Conservation (phyloP, 768 basidiomycete species). For the Tylopilus vinaceipallidus region DNA sequence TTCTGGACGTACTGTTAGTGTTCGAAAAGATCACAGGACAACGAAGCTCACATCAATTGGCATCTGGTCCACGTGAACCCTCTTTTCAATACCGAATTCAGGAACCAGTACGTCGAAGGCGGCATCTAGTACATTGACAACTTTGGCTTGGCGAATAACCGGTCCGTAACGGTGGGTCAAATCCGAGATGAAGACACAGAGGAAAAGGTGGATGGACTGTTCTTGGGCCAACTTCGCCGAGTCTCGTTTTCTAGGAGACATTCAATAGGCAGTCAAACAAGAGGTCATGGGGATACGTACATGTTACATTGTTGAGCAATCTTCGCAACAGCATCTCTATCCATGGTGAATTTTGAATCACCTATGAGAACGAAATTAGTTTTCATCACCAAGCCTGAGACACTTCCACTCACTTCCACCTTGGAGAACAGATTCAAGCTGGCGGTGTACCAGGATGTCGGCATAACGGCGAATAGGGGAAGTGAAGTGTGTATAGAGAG, state of each 20-base stretch:
- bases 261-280: slow-evolving; percentile 4
- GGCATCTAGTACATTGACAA: slow-evolving; percentile 94
- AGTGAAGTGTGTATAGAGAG: slow-evolving; percentile 92
- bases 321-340: slow-evolving; percentile 96
- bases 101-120: slow-evolving; percentile 96
- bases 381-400: neutral
- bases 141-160: slow-evolving; percentile 91
- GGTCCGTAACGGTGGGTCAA: slow-evolving; percentile 94
- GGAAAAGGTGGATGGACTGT: slow-evolving; percentile 92
- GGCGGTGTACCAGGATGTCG: slow-evolving; percentile 93
- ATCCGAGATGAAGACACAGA: slow-evolving; percentile 92
- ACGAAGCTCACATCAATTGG: slow-evolving; percentile 78
- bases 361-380: slow-evolving; percentile 27
- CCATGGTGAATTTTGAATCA: slow-evolving; percentile 95
- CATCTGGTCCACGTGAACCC: slow-evolving; percentile 99
- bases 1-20: slow-evolving; percentile 53
- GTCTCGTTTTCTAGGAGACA: slow-evolving; percentile 70
- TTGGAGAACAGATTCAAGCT: slow-evolving; percentile 86
- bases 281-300: slow-evolving; percentile 42
- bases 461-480: slow-evolving; percentile 93
- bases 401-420: slow-evolving; percentile 53
- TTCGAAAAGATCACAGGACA: neutral
- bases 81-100: slow-evolving; percentile 98
- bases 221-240: slow-evolving; percentile 92
- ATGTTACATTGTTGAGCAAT: slow-evolving; percentile 98